Percentiles rank a stretch among this genome's conserved stretches.
These are phyloP conservation scores for Acarospora socialis DNA, from an alignment of 2,329 filamentous ascomycete species.

Conservation along the genomic window DNA sequence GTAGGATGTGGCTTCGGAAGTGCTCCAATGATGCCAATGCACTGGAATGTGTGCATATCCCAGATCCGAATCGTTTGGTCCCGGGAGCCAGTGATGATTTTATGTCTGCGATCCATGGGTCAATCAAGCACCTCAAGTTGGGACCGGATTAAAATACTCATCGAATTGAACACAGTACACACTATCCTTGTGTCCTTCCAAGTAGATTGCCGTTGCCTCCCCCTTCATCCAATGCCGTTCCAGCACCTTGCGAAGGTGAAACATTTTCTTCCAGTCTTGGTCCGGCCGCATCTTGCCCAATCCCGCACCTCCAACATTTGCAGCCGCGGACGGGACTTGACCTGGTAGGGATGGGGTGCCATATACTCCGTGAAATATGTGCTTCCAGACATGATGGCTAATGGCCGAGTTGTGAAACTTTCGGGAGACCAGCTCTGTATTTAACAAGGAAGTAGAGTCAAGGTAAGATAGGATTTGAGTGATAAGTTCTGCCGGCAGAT, in stretches of 20 bases:
- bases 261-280: constrained; percentile 79
- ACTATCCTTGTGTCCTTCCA: constrained; percentile 87
- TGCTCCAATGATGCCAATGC: constrained; percentile 68
- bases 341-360: background rate
- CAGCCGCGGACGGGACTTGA: constrained; percentile 17
- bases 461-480: constrained; percentile 46
- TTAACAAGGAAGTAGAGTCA: constrained; percentile 41
- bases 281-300: constrained; percentile 40
- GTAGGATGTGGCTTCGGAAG: constrained; percentile 47
- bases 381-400: constrained; percentile 47
- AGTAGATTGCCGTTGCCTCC: constrained; percentile 67
- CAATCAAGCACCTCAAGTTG: constrained; percentile 21
- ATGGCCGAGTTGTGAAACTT: constrained; percentile 42
- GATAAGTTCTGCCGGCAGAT: constrained; percentile 44
- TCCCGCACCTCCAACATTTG: constrained; percentile 38
- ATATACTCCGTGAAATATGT: constrained; percentile 45
- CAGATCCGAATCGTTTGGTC: constrained; percentile 93
- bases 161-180: constrained; percentile 98
- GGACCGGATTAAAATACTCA: constrained; percentile 43
- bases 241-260: constrained; percentile 60
- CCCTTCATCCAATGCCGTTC: constrained; percentile 67
- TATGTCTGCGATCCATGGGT: constrained; percentile 44
- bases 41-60: constrained; percentile 82
- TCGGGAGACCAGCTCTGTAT: constrained; percentile 41
- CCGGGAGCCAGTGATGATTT: constrained; percentile 91